phyloP scores from a whole-genome alignment of 805 yeast genomes.

The Kodamaea jinghongensis region DNA sequence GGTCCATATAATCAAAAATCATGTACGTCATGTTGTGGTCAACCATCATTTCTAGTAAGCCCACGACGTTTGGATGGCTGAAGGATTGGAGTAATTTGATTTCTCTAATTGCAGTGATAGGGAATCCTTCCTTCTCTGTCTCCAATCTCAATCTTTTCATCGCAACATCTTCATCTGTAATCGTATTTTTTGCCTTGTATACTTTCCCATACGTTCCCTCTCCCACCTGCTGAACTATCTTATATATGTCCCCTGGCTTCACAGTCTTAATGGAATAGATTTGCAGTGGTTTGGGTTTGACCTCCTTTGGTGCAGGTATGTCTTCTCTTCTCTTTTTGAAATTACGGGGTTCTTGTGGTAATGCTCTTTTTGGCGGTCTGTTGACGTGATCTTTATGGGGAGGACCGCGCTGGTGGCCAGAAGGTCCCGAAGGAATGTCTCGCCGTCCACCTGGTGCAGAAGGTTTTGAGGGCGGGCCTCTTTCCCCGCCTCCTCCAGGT shows the following conservation, averaged over 20 bases:
- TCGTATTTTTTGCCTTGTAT: conserved; percentile 73
- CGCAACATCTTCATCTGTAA: conserved; percentile 76
- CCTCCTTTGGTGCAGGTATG: conserved; percentile 1
- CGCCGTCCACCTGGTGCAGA: not conserved
- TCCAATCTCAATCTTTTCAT: conserved; percentile 82
- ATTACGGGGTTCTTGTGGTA: conserved; percentile 6
- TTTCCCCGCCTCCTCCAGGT: no score
- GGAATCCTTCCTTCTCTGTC: conserved; percentile 89
- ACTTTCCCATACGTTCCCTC: conserved; percentile 99
- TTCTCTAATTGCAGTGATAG: conserved; percentile 92
- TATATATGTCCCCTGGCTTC: conserved; percentile 47
- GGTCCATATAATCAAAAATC: conserved; percentile 92
- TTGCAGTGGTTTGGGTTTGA: conserved; percentile 20
- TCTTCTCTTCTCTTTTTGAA: conserved; percentile 5
- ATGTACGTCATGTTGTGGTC: conserved; percentile 72
- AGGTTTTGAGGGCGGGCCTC: not conserved
- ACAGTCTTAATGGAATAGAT: conserved; percentile 30
- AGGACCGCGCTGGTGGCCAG: conserved; percentile 9
- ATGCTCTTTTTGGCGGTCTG: conserved; percentile 2
- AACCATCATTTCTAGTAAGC: conserved; percentile 86
- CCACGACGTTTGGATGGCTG: conserved; percentile 78
- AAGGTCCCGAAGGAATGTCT: conserved; percentile 6
- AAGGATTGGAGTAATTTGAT: conserved; percentile 80
- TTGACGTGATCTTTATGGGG: conserved; percentile 1
- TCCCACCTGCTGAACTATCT: conserved; percentile 86